Percentiles rank a stretch among this genome's conserved stretches.
Evolutionary conservation across 306 rosid genomes (phyloP).

Genomic region (Dryas octopetala): DNA sequence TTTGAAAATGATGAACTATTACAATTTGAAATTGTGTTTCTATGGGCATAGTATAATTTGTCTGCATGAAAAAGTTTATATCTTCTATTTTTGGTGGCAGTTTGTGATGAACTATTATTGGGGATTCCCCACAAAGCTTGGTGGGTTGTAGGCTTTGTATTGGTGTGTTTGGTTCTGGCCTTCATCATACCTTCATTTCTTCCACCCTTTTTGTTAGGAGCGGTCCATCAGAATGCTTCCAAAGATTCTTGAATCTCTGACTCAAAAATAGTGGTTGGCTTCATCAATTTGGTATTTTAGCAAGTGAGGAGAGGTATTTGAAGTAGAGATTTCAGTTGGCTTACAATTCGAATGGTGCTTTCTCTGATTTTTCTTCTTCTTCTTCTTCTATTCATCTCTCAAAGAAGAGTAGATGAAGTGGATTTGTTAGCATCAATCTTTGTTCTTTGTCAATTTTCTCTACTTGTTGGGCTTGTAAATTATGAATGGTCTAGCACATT

Average conservation of each 20-base stretch:
- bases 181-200: constrained; percentile 55
- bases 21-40: neutral
- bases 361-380: no score
- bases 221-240: constrained; percentile 31
- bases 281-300: neutral
- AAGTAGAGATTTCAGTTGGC: neutral
- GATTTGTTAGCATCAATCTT: neutral
- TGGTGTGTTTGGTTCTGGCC: constrained; percentile 62
- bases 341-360: neutral
- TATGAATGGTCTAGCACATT: neutral
- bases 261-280: constrained; percentile 2
- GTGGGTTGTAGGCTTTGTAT: constrained; percentile 67
- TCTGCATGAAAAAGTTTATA: neutral
- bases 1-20: no score
- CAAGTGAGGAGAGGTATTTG: neutral
- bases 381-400: neutral
- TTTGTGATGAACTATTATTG: constrained; percentile 71
- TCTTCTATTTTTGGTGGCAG: constrained; percentile 34
- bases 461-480: neutral
- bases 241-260: constrained; percentile 46
- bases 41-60: neutral
- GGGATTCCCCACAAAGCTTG: constrained; percentile 83
- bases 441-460: neutral
- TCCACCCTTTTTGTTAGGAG: constrained; percentile 53
- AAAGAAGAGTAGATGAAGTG: neutral